phyloP scores from a whole-genome alignment of 2,329 filamentous ascomycete genomes.

The Alternaria dauci region DNA sequence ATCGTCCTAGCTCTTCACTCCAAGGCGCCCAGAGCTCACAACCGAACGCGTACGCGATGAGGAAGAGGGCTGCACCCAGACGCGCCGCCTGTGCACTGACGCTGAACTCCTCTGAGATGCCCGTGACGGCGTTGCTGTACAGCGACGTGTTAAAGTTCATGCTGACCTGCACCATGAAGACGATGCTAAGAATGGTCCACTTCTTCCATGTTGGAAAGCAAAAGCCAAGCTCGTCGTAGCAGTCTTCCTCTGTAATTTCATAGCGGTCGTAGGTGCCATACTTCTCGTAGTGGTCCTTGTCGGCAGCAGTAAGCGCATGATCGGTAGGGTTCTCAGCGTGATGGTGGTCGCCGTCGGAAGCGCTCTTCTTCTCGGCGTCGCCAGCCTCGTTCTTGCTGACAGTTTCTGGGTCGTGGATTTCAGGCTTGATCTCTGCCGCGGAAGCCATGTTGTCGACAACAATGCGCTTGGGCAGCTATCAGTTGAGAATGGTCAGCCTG shows the following conservation, averaged over 20 bases:
- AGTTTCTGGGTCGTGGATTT: constrained; percentile 29
- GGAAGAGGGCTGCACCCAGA: constrained; percentile 78
- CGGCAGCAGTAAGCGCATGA: constrained; percentile 26
- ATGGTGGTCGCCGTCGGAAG: constrained; percentile 28
- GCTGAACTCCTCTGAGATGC: constrained; percentile 68
- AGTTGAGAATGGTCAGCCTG: background rate
- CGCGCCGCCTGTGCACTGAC: constrained; percentile 75
- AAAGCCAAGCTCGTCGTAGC: constrained; percentile 61
- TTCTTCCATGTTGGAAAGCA: constrained; percentile 61
- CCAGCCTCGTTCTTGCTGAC: constrained; percentile 24
- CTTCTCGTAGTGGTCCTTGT: constrained; percentile 43
- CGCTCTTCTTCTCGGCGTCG: constrained; percentile 37
- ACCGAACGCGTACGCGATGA: constrained; percentile 82
- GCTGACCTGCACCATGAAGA: constrained; percentile 63
- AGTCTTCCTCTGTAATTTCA: constrained; percentile 59
- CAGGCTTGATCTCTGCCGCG: constrained; percentile 23
- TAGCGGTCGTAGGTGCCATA: constrained; percentile 56
- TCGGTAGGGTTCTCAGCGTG: constrained; percentile 28
- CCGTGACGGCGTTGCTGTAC: constrained; percentile 62
- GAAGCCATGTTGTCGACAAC: constrained; percentile 24
- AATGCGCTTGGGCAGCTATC: constrained; percentile 1
- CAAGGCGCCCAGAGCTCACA: constrained; percentile 90
- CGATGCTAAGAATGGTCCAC: constrained; percentile 61
- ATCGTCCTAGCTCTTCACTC: constrained; percentile 83
- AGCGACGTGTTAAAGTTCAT: constrained; percentile 69